These are phyloP conservation scores for Tuber umbilicatum DNA, from an alignment of 495 filamentous ascomycete species.

Conservation along the genomic window DNA sequence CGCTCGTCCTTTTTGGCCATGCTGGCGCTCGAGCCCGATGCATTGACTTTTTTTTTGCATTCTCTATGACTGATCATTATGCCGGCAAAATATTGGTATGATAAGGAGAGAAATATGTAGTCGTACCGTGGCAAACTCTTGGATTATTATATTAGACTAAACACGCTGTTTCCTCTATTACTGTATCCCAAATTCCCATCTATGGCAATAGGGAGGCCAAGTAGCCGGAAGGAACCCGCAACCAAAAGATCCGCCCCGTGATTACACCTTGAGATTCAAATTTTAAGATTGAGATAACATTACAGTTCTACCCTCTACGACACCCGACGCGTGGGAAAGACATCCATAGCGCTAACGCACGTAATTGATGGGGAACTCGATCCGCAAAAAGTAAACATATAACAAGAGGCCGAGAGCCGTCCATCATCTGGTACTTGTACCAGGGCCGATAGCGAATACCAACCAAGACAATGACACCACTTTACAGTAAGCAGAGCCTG, in stretches of 20 bases:
- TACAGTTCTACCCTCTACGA: background rate
- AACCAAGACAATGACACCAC: background rate
- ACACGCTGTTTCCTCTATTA: background rate
- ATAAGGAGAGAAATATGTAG: background rate
- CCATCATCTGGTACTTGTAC: background rate
- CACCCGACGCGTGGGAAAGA: background rate
- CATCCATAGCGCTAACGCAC: background rate
- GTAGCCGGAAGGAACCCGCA: background rate
- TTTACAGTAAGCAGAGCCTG: background rate
- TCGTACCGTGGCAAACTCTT: background rate
- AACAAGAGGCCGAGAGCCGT: background rate
- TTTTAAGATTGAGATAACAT: background rate
- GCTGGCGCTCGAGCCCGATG: background rate
- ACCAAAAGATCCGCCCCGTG: background rate
- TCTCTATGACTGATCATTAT: background rate
- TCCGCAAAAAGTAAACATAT: background rate
- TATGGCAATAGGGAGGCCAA: background rate
- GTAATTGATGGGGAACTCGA: slow-evolving; percentile 5
- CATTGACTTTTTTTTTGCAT: background rate
- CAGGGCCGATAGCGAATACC: background rate
- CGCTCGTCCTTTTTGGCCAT: background rate
- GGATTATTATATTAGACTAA: background rate
- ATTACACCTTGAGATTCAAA: background rate
- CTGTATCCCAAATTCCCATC: background rate
- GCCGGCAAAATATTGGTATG: background rate